Evolutionary conservation across 2,329 filamentous ascomycete genomes (phyloP).

Genomic region (Leptosphaerulina australis): DNA sequence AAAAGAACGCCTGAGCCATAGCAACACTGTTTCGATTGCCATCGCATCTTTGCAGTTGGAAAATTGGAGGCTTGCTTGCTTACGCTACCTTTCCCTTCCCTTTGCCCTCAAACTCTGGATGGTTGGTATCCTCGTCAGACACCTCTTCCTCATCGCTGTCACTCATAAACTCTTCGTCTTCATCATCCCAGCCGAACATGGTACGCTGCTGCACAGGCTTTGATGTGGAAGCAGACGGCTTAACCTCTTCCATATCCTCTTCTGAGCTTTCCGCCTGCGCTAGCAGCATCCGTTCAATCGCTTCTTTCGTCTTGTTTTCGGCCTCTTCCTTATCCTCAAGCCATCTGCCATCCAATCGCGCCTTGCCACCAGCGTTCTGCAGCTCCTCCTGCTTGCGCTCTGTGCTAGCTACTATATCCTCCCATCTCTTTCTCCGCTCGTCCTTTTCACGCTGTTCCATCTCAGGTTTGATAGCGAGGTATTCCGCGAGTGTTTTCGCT

Average conservation of each 20-base stretch:
- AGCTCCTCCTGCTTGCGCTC: slow-evolving; percentile 86
- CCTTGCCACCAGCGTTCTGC: slow-evolving; percentile 70
- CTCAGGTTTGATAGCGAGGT: slow-evolving; percentile 91
- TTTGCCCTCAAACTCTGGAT: slow-evolving; percentile 46
- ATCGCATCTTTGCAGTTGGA: background rate
- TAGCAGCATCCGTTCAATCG: slow-evolving; percentile 63
- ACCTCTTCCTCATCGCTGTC: slow-evolving; percentile 55
- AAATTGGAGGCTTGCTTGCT: background rate
- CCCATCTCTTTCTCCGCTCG: slow-evolving; percentile 80
- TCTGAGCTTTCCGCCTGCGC: slow-evolving; percentile 53
- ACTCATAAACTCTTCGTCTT: slow-evolving; percentile 60
- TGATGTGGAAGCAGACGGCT: slow-evolving; percentile 32
- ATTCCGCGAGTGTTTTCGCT: slow-evolving; percentile 93
- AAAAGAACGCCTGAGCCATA: slow-evolving; percentile 10
- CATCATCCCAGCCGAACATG: slow-evolving; percentile 80
- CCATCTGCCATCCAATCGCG: slow-evolving; percentile 82
- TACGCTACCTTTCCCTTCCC: slow-evolving; percentile 50
- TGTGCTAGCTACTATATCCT: slow-evolving; percentile 83
- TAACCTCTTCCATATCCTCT: slow-evolving; percentile 38
- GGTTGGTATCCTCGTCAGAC: slow-evolving; percentile 41
- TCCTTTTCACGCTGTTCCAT: slow-evolving; percentile 97
- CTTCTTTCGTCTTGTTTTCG: slow-evolving; percentile 79
- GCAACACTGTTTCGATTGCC: background rate
- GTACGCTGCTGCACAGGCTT: slow-evolving; percentile 49
- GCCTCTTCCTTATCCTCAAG: slow-evolving; percentile 93